These are phyloP conservation scores for Aspergillus sclerotioniger DNA, from an alignment of 495 filamentous ascomycete species.

Conservation along the genomic window DNA sequence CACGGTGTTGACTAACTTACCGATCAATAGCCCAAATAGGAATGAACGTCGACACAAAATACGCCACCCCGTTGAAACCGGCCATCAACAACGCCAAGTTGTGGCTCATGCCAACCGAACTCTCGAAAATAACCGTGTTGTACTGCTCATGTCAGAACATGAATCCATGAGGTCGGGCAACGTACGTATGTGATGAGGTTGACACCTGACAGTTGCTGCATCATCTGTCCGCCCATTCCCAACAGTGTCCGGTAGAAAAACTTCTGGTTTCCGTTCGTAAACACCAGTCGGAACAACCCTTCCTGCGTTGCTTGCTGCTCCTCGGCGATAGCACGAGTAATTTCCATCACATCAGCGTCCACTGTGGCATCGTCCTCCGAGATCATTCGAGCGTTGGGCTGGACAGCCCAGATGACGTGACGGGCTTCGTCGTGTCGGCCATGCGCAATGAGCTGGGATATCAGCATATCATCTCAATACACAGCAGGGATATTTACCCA, in stretches of 20 bases:
- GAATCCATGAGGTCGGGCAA: neutral
- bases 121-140: slow-evolving; percentile 37
- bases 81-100: slow-evolving; percentile 43
- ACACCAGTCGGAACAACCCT: slow-evolving; percentile 29
- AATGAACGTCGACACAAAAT: slow-evolving; percentile 46
- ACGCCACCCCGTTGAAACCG: slow-evolving; percentile 47
- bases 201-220: slow-evolving; percentile 48
- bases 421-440: slow-evolving; percentile 30
- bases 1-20: slow-evolving; percentile 11
- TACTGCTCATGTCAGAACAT: slow-evolving; percentile 19
- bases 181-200: slow-evolving; percentile 44
- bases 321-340: slow-evolving; percentile 29
- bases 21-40: slow-evolving; percentile 53
- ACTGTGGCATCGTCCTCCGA: slow-evolving; percentile 26
- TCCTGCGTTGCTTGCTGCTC: slow-evolving; percentile 26
- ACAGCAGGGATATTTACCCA: slow-evolving; percentile 26
- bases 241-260: slow-evolving; percentile 34
- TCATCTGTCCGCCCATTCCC: slow-evolving; percentile 41
- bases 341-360: slow-evolving; percentile 28
- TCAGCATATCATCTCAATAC: neutral
- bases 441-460: slow-evolving; percentile 30
- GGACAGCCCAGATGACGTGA: slow-evolving; percentile 32
- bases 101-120: slow-evolving; percentile 37
- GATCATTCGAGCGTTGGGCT: slow-evolving; percentile 31
- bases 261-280: slow-evolving; percentile 38